Evolutionary conservation across 805 yeast genomes (phyloP).

Genomic region (Cyberlindnera japonica): DNA sequence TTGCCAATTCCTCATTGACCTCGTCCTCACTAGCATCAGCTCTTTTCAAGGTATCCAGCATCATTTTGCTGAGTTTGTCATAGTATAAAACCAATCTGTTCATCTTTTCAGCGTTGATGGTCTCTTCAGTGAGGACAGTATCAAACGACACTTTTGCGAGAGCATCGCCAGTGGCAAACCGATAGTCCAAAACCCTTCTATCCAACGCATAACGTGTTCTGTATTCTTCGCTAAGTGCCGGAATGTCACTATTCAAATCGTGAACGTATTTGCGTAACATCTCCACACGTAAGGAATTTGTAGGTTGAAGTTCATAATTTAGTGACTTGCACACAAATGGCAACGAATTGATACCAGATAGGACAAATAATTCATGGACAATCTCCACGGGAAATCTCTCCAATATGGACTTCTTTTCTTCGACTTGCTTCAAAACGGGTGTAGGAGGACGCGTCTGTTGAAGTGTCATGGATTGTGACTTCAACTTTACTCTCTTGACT

Average conservation of each 20-base stretch:
- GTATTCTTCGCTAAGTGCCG: slow-evolving; percentile 3
- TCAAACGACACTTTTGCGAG: slow-evolving; percentile 25
- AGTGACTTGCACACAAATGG: slow-evolving; percentile 34
- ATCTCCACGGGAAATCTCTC: slow-evolving; percentile 43
- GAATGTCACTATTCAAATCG: slow-evolving; percentile 16
- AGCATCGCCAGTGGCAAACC: slow-evolving; percentile 23
- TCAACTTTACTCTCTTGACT: slow-evolving; percentile 2
- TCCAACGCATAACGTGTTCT: slow-evolving; percentile 19
- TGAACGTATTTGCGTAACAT: slow-evolving; percentile 21
- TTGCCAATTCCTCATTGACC: slow-evolving; percentile 15
- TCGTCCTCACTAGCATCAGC: slow-evolving; percentile 15
- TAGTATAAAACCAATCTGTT: slow-evolving; percentile 15
- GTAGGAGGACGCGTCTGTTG: too few relatives aligned
- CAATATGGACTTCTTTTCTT: slow-evolving; percentile 18
- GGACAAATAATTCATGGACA: slow-evolving; percentile 35
- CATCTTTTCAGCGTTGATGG: slow-evolving; percentile 15
- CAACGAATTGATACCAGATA: slow-evolving; percentile 35
- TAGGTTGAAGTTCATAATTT: slow-evolving; percentile 26
- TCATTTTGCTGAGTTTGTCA: slow-evolving; percentile 18
- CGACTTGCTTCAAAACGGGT: background rate
- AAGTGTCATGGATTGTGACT: too few relatives aligned
- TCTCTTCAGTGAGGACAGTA: slow-evolving; percentile 25
- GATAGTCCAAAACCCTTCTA: slow-evolving; percentile 17
- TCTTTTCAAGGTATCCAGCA: slow-evolving; percentile 14
- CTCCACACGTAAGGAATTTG: slow-evolving; percentile 19